Base-by-base conservation (phyloP, 768 basidiomycete species). In the Pholiota microspora region DNA sequence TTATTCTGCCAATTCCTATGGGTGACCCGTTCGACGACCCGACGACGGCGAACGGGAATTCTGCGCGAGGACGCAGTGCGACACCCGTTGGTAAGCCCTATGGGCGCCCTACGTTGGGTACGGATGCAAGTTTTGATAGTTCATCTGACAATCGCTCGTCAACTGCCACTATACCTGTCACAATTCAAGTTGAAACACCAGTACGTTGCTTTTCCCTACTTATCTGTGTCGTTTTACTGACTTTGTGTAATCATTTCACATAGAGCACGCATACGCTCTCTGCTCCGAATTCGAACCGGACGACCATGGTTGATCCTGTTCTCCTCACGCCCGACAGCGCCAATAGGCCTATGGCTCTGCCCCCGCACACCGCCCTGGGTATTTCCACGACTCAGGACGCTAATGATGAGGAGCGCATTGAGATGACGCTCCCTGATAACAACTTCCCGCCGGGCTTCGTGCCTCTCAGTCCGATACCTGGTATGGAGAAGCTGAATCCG, bases 291-390 rank as follows among this genome's bases (percentile, higher is more conserved):
- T 31, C 50, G 0, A 40, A 51, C 16, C 13, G 38, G 3, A 51
- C 50, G 35, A 64, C 71, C 2, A 56, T 65, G 15, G 44, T 74
- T 2, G 70, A 77, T 44, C 72, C 71, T 0, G 70, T 76, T 1
- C 68, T 80, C 3, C 65, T 82, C 24, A 75, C 77, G 7, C 77
- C 81, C 4, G 74, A 78, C 4, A 63, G 71, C 32, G 71, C 73
- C 1, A 64, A 67, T 54, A 56, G 62, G 35, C 65, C 61, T n/a
- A 10, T 55, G 13, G 38, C 64, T 6, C 59, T 54, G 28, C 57
- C 52, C 13, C 32, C 15, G 15, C 10, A 15, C 9, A 42, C 48
- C 32, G 31, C 13, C 31, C 51, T 13, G 51, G 40, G 15, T 40
- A 21, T 15, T 32, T 35, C 7, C 47, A 31, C 7, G 21, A 54